Percentiles rank a stretch among this genome's conserved stretches.
These are phyloP conservation scores for Penicillium corylophilum DNA, from an alignment of 2,329 filamentous ascomycete species.

Conservation along the genomic window DNA sequence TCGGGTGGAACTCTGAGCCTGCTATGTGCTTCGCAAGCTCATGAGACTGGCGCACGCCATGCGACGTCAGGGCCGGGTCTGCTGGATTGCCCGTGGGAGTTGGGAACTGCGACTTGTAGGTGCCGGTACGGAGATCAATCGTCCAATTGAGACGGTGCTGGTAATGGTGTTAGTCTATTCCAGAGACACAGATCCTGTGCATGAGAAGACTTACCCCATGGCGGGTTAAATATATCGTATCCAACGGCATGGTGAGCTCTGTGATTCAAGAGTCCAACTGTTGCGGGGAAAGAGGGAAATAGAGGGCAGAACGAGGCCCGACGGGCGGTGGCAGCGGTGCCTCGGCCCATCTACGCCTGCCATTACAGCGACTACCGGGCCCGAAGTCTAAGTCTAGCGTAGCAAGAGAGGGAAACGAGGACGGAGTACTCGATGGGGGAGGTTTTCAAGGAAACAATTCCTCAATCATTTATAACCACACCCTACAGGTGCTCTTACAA, in stretches of 20 bases:
- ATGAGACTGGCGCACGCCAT: slow-evolving; percentile 79
- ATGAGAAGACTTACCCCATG: slow-evolving; percentile 65
- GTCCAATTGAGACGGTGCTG: slow-evolving; percentile 91
- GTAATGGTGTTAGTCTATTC: neutral
- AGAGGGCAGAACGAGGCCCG: slow-evolving; percentile 16
- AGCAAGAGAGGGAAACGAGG: neutral
- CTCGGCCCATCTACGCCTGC: slow-evolving; percentile 11
- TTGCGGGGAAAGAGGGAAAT: slow-evolving; percentile 24
- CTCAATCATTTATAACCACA: too few relatives aligned
- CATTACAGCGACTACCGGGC: neutral
- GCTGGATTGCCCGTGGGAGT: slow-evolving; percentile 85
- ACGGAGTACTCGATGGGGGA: neutral
- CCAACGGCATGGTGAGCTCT: slow-evolving; percentile 57
- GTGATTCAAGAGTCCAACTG: slow-evolving; percentile 1
- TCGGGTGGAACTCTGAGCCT: slow-evolving; percentile 34
- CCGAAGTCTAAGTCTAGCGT: neutral
- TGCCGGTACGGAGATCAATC: slow-evolving; percentile 76
- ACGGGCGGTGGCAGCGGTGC: slow-evolving; percentile 13
- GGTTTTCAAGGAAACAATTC: too few relatives aligned
- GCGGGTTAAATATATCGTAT: slow-evolving; percentile 71
- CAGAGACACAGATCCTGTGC: neutral
- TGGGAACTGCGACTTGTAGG: slow-evolving; percentile 69
- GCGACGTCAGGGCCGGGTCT: slow-evolving; percentile 81
- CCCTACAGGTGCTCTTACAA: neutral
- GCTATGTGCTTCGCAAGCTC: slow-evolving; percentile 61